Conservation (phyloP, 805 yeast species). For the Yamadazyma sp. region DNA sequence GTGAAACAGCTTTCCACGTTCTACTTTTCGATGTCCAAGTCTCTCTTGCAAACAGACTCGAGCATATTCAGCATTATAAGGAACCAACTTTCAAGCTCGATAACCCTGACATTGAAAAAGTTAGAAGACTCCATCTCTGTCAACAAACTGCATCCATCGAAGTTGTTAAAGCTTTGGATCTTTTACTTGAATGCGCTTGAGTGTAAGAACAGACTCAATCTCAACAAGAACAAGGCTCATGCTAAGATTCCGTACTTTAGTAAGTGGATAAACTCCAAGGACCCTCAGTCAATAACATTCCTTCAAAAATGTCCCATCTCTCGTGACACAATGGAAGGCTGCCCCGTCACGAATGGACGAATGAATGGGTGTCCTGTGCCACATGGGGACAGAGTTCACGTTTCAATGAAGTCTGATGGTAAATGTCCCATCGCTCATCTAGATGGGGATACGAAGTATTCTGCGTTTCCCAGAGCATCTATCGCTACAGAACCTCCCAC, state of each 20-base stretch:
- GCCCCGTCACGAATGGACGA: no score
- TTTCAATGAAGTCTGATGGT: slow-evolving; percentile 10
- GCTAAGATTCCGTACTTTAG: slow-evolving; percentile 29
- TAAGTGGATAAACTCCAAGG: slow-evolving; percentile 2
- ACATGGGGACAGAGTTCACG: slow-evolving; percentile 19
- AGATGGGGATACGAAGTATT: not conserved
- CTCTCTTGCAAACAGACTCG: slow-evolving; percentile 4
- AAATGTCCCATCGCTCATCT: slow-evolving; percentile 36
- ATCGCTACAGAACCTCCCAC: no score
- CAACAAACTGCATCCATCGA: slow-evolving; percentile 10
- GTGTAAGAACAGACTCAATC: slow-evolving; percentile 27
- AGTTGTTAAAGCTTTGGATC: slow-evolving; percentile 27
- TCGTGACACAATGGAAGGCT: no score
- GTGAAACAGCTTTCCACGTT: slow-evolving; percentile 15
- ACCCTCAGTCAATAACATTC: no score
- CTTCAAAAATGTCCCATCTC: no score
- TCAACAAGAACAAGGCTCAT: slow-evolving; percentile 35
- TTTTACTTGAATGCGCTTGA: slow-evolving; percentile 39
- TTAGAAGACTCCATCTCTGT: not conserved
- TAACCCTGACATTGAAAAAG: slow-evolving; percentile 5
- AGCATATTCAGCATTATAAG: slow-evolving; percentile 8
- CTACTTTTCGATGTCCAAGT: slow-evolving; percentile 12
- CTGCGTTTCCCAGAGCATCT: no score
- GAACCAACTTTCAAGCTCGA: slow-evolving; percentile 9
- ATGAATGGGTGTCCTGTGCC: slow-evolving; percentile 15